Conservation (phyloP, 2,329 filamentous ascomycete genomes). For the Claviceps quebecensis region DNA sequence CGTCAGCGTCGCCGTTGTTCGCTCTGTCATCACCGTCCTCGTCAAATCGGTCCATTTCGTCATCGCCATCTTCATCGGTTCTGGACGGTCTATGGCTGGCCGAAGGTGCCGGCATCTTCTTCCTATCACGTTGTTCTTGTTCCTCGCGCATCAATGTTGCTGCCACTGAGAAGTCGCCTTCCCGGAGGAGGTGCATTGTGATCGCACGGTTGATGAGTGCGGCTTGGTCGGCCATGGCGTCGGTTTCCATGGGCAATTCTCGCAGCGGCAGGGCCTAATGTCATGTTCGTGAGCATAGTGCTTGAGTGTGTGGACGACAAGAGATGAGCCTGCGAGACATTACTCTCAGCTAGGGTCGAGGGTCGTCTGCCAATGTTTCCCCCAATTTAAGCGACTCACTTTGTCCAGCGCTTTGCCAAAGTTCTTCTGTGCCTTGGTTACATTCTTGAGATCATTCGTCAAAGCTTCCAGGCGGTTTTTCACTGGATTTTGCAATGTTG, state of each 20-base stretch:
- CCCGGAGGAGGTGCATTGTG: constrained; percentile 87
- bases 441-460: constrained; percentile 67
- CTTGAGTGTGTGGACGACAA: background rate
- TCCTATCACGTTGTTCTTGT: constrained; percentile 20
- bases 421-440: constrained; percentile 67
- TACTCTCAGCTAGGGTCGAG: background rate
- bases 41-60: constrained; percentile 17
- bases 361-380: background rate
- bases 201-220: constrained; percentile 82
- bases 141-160: constrained; percentile 70
- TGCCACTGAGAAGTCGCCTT: constrained; percentile 84
- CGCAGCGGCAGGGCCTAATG: constrained; percentile 30
- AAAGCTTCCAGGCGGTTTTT: constrained; percentile 69
- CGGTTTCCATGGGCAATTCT: constrained; percentile 62
- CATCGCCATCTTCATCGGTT: constrained; percentile 19
- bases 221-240: constrained; percentile 63
- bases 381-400: constrained; percentile 27
- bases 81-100: constrained; percentile 6
- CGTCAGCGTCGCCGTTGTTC: background rate
- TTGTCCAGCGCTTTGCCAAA: constrained; percentile 79
- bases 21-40: constrained; percentile 8
- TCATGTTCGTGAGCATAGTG: background rate
- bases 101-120: constrained; percentile 6
- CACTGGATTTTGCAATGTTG: constrained; percentile 73
- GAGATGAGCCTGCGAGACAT: background rate